These are phyloP conservation scores for Talaromyces sp. DNA, from an alignment of 2,329 filamentous ascomycete genomes.

Conservation along the genomic window DNA sequence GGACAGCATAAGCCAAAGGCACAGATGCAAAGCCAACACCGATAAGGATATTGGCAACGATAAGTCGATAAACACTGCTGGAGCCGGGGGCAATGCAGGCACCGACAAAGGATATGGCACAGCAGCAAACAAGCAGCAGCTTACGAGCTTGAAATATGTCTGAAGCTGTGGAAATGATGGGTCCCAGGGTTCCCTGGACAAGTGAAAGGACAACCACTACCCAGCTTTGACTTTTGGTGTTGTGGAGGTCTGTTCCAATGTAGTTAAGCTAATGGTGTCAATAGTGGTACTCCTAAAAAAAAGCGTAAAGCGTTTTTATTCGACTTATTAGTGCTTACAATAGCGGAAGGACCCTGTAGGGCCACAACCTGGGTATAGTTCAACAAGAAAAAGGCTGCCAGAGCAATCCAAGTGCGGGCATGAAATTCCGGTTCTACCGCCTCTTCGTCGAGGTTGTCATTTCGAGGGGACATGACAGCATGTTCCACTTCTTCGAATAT, in stretches of 20 bases:
- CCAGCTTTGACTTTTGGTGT: conserved; percentile 1
- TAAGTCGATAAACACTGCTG: not conserved
- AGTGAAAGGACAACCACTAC: not conserved
- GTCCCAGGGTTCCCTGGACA: not conserved
- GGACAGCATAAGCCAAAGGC: not conserved
- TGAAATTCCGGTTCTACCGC: conserved; percentile 1
- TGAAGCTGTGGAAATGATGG: not conserved
- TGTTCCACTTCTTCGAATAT: not conserved
- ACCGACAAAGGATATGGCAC: not conserved
- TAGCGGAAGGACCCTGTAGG: not conserved
- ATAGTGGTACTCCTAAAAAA: not conserved
- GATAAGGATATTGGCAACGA: conserved; percentile 3
- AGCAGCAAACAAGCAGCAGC: not conserved
- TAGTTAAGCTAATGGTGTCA: not conserved
- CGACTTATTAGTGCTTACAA: not conserved
- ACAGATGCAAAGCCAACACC: conserved; percentile 6
- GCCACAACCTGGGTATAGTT: conserved; percentile 1
- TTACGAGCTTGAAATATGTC: conserved; percentile 4
- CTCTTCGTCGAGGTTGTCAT: not conserved
- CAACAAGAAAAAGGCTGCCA: conserved; percentile 1
- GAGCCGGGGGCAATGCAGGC: conserved; percentile 4
- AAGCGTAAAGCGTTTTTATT: too few relatives aligned
- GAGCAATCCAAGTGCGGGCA: conserved; percentile 1
- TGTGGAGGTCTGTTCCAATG: not conserved
- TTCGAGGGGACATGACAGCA: not conserved